Conservation (phyloP, 805 yeast genomes). For the Ogataea glucozyma region DNA sequence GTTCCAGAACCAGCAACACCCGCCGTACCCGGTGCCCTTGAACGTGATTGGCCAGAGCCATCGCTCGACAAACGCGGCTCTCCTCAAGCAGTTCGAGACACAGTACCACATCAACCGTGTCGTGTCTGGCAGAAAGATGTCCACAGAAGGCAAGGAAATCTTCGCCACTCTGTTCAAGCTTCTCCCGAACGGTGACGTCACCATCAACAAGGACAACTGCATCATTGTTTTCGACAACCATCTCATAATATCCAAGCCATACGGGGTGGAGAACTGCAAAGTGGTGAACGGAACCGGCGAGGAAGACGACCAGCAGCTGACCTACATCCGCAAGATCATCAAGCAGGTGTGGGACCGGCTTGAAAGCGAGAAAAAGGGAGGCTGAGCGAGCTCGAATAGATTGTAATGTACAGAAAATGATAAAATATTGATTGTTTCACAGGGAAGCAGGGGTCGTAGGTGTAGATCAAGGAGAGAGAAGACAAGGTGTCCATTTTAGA, state of each 20-base stretch:
- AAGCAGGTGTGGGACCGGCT: slow-evolving; percentile 49
- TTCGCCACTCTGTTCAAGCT: slow-evolving; percentile 28
- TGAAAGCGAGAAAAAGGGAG: slow-evolving; percentile 52
- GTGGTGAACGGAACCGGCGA: slow-evolving; percentile 26
- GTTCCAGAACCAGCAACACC: slow-evolving; percentile 21
- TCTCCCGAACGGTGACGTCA: slow-evolving; percentile 36
- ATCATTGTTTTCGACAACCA: slow-evolving; percentile 40
- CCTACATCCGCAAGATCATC: slow-evolving; percentile 47
- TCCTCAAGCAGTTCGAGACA: slow-evolving; percentile 23
- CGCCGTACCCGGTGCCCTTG: slow-evolving; percentile 25
- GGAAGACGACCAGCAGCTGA: slow-evolving; percentile 30
- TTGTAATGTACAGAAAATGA: slow-evolving; percentile 11
- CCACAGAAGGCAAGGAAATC: slow-evolving; percentile 32
- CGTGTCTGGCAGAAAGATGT: slow-evolving; percentile 24
- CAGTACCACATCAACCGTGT: slow-evolving; percentile 27
- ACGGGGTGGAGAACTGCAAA: slow-evolving; percentile 35
- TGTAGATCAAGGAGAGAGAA: too few species aligned
- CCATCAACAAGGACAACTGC: slow-evolving; percentile 36
- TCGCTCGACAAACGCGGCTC: slow-evolving; percentile 20
- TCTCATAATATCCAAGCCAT: slow-evolving; percentile 42
- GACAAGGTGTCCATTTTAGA: too few species aligned
- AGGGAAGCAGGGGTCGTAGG: too few species aligned
- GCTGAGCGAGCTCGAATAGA: slow-evolving; percentile 31
- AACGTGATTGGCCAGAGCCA: slow-evolving; percentile 20
- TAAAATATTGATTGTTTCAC: too few species aligned